phyloP scores from a whole-genome alignment of 2,329 filamentous ascomycete species.

The Pseudogymnoascus sp. region DNA sequence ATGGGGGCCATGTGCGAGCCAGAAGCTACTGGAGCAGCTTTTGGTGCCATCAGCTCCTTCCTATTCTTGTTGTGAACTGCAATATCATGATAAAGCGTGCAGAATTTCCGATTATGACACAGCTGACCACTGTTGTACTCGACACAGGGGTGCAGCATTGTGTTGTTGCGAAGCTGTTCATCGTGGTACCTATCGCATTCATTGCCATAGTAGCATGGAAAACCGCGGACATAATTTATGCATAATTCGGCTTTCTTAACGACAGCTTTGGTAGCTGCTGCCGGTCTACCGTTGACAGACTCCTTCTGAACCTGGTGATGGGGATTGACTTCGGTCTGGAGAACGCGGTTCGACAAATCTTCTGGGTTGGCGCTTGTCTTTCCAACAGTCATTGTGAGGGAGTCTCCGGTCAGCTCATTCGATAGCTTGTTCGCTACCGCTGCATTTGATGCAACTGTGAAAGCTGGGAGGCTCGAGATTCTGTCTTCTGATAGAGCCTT shows the following conservation, averaged over 20 bases:
- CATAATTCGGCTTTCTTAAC: neutral
- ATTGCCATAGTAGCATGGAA: neutral
- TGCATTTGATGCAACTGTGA: neutral
- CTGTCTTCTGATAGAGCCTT: neutral
- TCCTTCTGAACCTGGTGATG: neutral
- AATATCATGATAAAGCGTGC: neutral
- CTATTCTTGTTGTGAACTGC: neutral
- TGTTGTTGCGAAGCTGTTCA: neutral
- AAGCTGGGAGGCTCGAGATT: neutral
- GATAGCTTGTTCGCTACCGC: neutral
- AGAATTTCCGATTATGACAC: neutral
- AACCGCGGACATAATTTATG: neutral
- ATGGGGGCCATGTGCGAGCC: no score
- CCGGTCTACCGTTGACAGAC: neutral
- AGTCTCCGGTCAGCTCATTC: neutral
- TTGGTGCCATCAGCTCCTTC: neutral
- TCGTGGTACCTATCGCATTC: slow-evolving; percentile 2
- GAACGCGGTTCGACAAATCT: neutral
- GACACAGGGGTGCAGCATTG: neutral
- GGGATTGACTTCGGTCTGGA: neutral
- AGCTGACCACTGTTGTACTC: neutral
- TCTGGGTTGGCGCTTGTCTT: neutral
- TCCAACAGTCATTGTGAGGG: neutral
- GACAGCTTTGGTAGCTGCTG: neutral
- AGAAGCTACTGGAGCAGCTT: neutral